These are phyloP conservation scores for Omphalotus olearius DNA, from an alignment of 1,284 basidiomycete genomes.

Conservation along the genomic window DNA sequence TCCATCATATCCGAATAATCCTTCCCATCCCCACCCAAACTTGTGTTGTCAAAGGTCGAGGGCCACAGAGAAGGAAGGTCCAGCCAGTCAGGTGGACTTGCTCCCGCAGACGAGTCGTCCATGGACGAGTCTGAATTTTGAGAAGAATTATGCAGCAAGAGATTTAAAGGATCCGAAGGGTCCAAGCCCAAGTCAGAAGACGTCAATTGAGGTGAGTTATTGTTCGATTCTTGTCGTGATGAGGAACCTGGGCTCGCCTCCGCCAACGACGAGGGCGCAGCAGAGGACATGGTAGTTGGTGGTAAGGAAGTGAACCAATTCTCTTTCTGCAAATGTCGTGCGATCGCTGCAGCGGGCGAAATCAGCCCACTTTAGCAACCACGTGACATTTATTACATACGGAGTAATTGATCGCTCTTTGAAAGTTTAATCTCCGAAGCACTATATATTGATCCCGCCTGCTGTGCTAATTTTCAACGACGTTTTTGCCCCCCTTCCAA, in stretches of 20 bases:
- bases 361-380: too few species aligned
- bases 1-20: slow-evolving; percentile 42
- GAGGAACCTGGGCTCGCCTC: slow-evolving; percentile 6
- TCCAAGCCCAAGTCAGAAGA: slow-evolving; percentile 39
- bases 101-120: slow-evolving; percentile 28
- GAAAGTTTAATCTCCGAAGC: too few species aligned
- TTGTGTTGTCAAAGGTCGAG: slow-evolving; percentile 12
- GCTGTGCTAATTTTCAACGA: not conserved
- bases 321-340: too few species aligned
- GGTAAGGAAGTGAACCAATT: not conserved
- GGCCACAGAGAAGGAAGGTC: slow-evolving; percentile 45
- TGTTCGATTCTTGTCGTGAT: not conserved
- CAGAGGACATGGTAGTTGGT: slow-evolving; percentile 11
- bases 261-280: slow-evolving; percentile 7
- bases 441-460: too few species aligned
- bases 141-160: slow-evolving; percentile 42
- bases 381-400: too few species aligned
- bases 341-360: too few species aligned
- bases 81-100: slow-evolving; percentile 45
- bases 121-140: slow-evolving; percentile 26
- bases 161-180: slow-evolving; percentile 49
- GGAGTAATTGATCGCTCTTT: too few species aligned
- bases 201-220: slow-evolving; percentile 4
- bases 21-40: slow-evolving; percentile 16
- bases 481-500: slow-evolving; percentile 9